Conservation (phyloP, 495 filamentous ascomycete genomes). For the Hypoxylon rickii region DNA sequence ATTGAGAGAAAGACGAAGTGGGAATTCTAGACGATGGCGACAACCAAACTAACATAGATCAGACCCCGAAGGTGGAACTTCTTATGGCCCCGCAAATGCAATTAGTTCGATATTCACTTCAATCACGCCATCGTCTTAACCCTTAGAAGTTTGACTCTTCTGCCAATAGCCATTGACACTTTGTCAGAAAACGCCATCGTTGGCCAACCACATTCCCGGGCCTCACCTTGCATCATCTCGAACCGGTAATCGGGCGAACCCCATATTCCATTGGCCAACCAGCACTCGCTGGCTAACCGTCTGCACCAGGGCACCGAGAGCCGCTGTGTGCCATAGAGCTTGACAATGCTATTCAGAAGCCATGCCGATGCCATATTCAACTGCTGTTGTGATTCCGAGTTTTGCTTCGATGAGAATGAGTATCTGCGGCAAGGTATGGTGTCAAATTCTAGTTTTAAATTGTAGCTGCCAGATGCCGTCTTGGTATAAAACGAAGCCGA, state of each 20-base stretch:
- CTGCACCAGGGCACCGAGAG: constrained; percentile 19
- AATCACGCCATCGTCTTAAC: constrained; percentile 42
- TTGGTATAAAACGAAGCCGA: constrained; percentile 9
- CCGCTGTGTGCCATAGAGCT: constrained; percentile 1
- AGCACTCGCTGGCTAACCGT: constrained; percentile 14
- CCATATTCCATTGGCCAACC: constrained; percentile 29
- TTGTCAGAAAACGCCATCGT: constrained; percentile 40
- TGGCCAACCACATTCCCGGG: constrained; percentile 31
- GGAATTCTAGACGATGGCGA: constrained; percentile 29
- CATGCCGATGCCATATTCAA: not conserved
- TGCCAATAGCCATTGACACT: constrained; percentile 34
- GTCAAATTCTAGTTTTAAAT: not conserved
- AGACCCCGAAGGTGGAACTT: constrained; percentile 33
- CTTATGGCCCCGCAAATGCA: constrained; percentile 31
- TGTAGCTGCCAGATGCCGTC: constrained; percentile 5
- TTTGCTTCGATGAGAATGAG: not conserved
- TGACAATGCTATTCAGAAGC: not conserved
- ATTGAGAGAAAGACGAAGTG: constrained; percentile 26
- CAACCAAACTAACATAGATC: constrained; percentile 25
- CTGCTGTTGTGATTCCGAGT: not conserved
- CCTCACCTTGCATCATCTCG: constrained; percentile 34
- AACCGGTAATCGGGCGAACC: constrained; percentile 34
- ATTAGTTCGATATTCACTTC: constrained; percentile 31
- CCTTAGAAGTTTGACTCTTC: constrained; percentile 10
- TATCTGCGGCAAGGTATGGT: not conserved